Base-by-base conservation (phyloP, 202 grass and related monocot species). In the Musa balbisiana region DNA sequence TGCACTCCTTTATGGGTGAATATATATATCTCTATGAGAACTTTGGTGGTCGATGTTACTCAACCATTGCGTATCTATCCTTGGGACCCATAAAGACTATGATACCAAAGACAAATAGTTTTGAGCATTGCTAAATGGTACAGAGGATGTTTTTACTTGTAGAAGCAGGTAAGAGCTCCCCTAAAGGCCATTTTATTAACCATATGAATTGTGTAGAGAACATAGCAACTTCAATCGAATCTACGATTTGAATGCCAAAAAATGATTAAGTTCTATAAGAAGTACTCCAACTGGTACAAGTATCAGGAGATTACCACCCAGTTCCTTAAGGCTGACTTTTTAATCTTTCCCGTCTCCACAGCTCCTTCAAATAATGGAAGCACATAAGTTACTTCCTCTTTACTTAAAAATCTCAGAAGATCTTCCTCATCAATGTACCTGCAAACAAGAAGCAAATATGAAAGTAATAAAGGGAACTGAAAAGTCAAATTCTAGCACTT, bases 331-430 rank as follows among this genome's bases (percentile, higher is more conserved):
- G 95, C 88, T 58, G 95, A 98, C 12, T 94, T 94, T 62, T 94
- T 98, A 0, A 98, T 98, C 84, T 83, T 94, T 52, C 89, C 67
- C 0, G 83, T 92, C 65, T 98, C 95, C 19, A n/a, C 64, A 60
- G 91, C 95, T 70, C 95, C 95, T 84, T 98, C 95, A 88, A 98
- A 98, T 87, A 88, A 84, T 1, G 89, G 91, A 77, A 98, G 76
- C 66, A 92, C 76, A 77, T 86, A 29, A 26, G 81, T 68, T 22
- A 85, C 83, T 83, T 98, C 88, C 76, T 92, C 87, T 76, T 86
- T 90, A 79, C n/a, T 94, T 56, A 98, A 88, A 83, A 94, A 98
- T 56, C 91, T 94, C 72, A 92, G 60, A 73, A 98, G 71, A 86
- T 98, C 95, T 21, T 91, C 67, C 83, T 74, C 72, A 70, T 98